Evolutionary conservation across 305 asterid species (phyloP).

Genomic region (Plantago coronopus): DNA sequence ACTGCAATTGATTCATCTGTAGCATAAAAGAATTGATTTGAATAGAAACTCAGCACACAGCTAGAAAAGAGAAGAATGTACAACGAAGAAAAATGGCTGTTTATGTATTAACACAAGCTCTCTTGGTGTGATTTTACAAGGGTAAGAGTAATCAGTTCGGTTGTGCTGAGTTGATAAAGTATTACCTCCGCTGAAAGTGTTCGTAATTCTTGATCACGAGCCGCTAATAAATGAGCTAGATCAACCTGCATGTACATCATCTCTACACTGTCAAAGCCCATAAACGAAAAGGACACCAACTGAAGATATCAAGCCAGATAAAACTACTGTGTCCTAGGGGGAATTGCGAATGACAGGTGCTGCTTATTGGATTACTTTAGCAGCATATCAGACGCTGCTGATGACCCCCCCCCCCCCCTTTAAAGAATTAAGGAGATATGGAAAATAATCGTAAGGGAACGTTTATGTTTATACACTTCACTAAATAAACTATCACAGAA

Average conservation of each 20-base stretch:
- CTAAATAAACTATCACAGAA: background rate
- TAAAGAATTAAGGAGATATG: background rate
- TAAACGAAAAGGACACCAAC: constrained; percentile 11
- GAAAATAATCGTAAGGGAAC: no score
- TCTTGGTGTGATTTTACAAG: no score
- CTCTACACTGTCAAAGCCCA: constrained; percentile 19
- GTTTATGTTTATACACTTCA: no score
- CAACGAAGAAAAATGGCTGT: no score
- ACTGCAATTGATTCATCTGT: constrained; percentile 95
- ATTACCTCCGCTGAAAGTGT: constrained; percentile 93
- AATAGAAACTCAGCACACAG: background rate
- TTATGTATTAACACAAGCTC: no score
- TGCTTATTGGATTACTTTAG: background rate
- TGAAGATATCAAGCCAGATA: constrained; percentile 8
- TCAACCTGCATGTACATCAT: constrained; percentile 66
- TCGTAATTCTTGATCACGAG: constrained; percentile 97
- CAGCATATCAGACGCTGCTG: constrained; percentile 10
- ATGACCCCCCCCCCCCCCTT: constrained; percentile 7
- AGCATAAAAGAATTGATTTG: constrained; percentile 16
- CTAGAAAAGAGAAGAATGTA: no score
- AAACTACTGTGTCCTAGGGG: constrained; percentile 1
- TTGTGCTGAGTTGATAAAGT: background rate
- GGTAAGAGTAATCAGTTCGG: background rate
- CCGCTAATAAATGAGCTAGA: constrained; percentile 89
- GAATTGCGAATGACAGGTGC: background rate